Evolutionary conservation across 345 rosid species (phyloP).

Genomic region (Nasturtium officinale): DNA sequence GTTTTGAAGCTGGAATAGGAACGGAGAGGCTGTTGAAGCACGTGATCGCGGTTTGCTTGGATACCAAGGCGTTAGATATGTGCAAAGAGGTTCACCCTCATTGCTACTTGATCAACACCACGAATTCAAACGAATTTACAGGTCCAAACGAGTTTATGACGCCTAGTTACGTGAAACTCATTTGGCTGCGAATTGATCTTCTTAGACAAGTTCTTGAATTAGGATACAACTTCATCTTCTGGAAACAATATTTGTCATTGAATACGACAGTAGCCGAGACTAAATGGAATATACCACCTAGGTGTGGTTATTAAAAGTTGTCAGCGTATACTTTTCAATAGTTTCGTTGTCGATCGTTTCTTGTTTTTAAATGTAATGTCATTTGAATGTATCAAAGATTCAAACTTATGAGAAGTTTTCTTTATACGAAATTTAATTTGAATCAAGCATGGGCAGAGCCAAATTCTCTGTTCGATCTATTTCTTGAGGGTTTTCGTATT

Average conservation of each 20-base stretch:
- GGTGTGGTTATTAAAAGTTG: conserved; percentile 28
- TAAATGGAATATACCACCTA: conserved; percentile 44
- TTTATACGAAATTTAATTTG: conserved; percentile 11
- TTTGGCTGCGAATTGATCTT: conserved; percentile 71
- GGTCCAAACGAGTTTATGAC: conserved; percentile 59
- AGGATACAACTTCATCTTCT: conserved; percentile 72
- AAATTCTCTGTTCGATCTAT: conserved; percentile 57
- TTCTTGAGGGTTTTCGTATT: conserved; percentile 54
- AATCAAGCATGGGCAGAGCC: conserved; percentile 73
- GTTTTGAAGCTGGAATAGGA: conserved; percentile 52
- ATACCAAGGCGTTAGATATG: conserved; percentile 51
- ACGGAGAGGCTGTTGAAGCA: conserved; percentile 52
- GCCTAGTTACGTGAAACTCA: conserved; percentile 54
- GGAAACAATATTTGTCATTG: conserved; percentile 52
- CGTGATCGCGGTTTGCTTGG: conserved; percentile 57
- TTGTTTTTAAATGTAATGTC: not conserved
- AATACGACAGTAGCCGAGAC: conserved; percentile 38
- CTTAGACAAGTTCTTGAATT: conserved; percentile 49
- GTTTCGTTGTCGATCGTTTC: not conserved
- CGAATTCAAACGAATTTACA: conserved; percentile 46
- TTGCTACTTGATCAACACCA: conserved; percentile 50
- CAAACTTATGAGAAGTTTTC: not conserved
- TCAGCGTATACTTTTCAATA: not conserved
- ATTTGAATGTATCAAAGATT: not conserved
- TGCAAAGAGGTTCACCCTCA: conserved; percentile 54